Percentiles rank a stretch among this genome's conserved stretches.
phyloP scores from a whole-genome alignment of 2,329 filamentous ascomycete species.

The Fusarium musae region DNA sequence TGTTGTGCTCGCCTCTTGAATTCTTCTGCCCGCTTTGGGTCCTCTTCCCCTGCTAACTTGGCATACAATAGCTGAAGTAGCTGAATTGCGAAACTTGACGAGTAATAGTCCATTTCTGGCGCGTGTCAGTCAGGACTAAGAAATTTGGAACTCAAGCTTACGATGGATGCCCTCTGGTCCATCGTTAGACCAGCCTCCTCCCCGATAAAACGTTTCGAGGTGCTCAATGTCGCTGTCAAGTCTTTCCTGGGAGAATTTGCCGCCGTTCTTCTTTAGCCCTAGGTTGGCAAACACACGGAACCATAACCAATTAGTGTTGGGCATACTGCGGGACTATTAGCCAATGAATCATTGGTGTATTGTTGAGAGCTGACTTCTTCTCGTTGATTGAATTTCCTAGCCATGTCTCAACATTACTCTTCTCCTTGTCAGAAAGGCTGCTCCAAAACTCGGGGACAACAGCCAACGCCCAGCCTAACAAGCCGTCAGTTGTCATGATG shows the following conservation, averaged over 20 bases:
- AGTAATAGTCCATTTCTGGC: conserved; percentile 84
- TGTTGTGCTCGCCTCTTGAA: conserved; percentile 75
- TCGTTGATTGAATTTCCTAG: conserved; percentile 80
- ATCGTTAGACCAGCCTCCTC: conserved; percentile 84
- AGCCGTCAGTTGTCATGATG: conserved; percentile 1
- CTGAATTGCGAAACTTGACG: conserved; percentile 83
- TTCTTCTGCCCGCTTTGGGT: conserved; percentile 72
- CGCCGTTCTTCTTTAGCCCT: conserved; percentile 79
- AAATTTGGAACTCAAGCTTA: conserved; percentile 43
- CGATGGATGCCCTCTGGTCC: conserved; percentile 80
- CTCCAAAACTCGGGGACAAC: conserved; percentile 76
- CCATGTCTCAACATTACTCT: conserved; percentile 75
- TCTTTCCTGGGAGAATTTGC: conserved; percentile 73
- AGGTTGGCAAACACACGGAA: conserved; percentile 87
- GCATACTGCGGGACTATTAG: conserved; percentile 66
- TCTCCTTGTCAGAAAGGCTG: conserved; percentile 70
- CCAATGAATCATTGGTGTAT: too few species aligned
- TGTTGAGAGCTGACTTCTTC: conserved; percentile 65
- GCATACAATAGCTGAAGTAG: conserved; percentile 82
- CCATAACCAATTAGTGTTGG: conserved; percentile 78
- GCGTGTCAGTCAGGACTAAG: conserved; percentile 4
- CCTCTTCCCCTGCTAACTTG: conserved; percentile 74
- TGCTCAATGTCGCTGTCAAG: conserved; percentile 81
- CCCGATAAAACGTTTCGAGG: conserved; percentile 83
- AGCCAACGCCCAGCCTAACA: conserved; percentile 72